Evolutionary conservation across 768 basidiomycete genomes (phyloP).

Genomic region (Rickenella mellea): DNA sequence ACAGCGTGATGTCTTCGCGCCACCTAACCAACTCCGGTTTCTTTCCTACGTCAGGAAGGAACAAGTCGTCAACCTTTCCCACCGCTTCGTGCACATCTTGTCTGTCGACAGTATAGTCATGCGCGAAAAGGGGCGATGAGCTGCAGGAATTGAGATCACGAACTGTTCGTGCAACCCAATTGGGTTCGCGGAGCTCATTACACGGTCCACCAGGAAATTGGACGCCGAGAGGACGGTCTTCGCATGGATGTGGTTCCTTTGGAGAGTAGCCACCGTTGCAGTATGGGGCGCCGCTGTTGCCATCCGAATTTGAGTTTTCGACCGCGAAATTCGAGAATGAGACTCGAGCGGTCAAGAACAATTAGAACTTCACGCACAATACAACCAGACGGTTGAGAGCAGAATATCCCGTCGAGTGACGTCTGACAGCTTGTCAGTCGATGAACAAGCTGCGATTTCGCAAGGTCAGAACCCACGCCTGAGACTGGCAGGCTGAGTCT

Average conservation of each 20-base stretch:
- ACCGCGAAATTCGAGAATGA: background rate
- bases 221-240: constrained; percentile 37
- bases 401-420: constrained; percentile 34
- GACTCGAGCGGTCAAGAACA: background rate
- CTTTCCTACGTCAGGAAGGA: constrained; percentile 19
- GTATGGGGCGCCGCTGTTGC: constrained; percentile 55
- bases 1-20: constrained; percentile 33
- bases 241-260: constrained; percentile 19
- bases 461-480: too few species aligned
- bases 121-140: constrained; percentile 47
- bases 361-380: constrained; percentile 31
- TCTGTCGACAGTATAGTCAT: constrained; percentile 50
- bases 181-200: constrained; percentile 36
- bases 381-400: constrained; percentile 35
- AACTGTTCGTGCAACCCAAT: constrained; percentile 58
- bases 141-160: too few species aligned
- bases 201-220: constrained; percentile 40
- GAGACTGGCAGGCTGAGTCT: constrained; percentile 79
- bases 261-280: constrained; percentile 20
- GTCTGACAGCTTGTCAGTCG: constrained; percentile 7
- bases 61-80: constrained; percentile 25
- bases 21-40: constrained; percentile 31
- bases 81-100: constrained; percentile 31
- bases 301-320: too few species aligned
- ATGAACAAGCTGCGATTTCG: constrained; percentile 6